phyloP scores from a whole-genome alignment of 257 asterid species.

The Scutellaria barbata region DNA sequence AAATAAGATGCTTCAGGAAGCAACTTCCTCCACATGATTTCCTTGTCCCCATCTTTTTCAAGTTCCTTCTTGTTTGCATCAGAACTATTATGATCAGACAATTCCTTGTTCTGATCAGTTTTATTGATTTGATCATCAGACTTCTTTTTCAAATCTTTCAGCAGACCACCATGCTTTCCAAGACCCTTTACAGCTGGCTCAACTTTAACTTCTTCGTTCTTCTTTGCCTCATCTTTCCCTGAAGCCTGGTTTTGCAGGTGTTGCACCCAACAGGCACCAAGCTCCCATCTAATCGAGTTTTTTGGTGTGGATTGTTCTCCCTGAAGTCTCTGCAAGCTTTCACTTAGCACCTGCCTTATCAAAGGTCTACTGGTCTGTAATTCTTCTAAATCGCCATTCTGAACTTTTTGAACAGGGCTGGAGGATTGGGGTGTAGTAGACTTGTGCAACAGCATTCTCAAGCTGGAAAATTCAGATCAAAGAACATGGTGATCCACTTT shows the following conservation, averaged over 20 bases:
- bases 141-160: slow-evolving; percentile 79
- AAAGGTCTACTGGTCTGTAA: slow-evolving; percentile 43
- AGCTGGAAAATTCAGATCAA: slow-evolving; percentile 49
- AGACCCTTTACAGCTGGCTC: slow-evolving; percentile 81
- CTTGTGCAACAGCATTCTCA: slow-evolving; percentile 79
- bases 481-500: slow-evolving; percentile 25
- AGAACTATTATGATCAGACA: slow-evolving; percentile 39
- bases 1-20: slow-evolving; percentile 68
- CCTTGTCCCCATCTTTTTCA: slow-evolving; percentile 63
- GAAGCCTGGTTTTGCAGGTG: slow-evolving; percentile 72
- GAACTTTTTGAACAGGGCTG: slow-evolving; percentile 61
- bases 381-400: slow-evolving; percentile 59
- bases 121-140: slow-evolving; percentile 52
- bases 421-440: slow-evolving; percentile 56
- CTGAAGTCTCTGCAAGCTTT: slow-evolving; percentile 59
- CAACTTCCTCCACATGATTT: slow-evolving; percentile 60
- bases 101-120: slow-evolving; percentile 53
- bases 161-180: slow-evolving; percentile 73
- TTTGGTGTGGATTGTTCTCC: slow-evolving; percentile 51
- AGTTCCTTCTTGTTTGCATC: slow-evolving; percentile 50
- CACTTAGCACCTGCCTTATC: slow-evolving; percentile 63
- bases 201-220: slow-evolving; percentile 61
- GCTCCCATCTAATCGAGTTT: slow-evolving; percentile 78
- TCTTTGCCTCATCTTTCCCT: slow-evolving; percentile 53
- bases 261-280: slow-evolving; percentile 89